Conservation (phyloP, 2,329 filamentous ascomycete species). For the Ophiostoma montium region DNA sequence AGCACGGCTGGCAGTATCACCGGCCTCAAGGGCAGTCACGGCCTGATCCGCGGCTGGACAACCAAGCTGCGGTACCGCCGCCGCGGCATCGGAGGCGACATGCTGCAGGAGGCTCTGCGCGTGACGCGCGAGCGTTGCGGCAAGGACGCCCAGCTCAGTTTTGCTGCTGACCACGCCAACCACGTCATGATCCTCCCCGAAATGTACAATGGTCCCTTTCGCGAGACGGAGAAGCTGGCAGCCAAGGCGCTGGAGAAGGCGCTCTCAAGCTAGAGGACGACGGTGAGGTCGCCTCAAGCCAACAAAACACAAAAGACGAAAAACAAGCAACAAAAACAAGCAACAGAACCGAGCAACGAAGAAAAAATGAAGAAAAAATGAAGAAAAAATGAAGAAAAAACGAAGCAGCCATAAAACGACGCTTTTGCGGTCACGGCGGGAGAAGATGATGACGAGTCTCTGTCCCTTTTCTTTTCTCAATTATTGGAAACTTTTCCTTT, state of each 20-base stretch:
- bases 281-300: not conserved
- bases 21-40: slow-evolving; percentile 42
- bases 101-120: slow-evolving; percentile 60
- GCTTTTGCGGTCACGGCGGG: not conserved
- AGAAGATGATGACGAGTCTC: not conserved
- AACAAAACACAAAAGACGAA: not conserved
- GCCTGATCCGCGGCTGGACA: slow-evolving; percentile 72
- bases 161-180: slow-evolving; percentile 68
- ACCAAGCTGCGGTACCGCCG: slow-evolving; percentile 54
- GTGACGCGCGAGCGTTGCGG: slow-evolving; percentile 55
- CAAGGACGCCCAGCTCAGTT: slow-evolving; percentile 51
- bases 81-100: slow-evolving; percentile 55
- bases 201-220: slow-evolving; percentile 47
- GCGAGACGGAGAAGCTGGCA: slow-evolving; percentile 43
- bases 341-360: not conserved
- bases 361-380: not conserved
- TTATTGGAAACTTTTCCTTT: not conserved
- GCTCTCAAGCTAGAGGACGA: slow-evolving; percentile 32
- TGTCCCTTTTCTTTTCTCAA: not conserved
- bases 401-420: not conserved
- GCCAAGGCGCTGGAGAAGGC: slow-evolving; percentile 37
- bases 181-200: slow-evolving; percentile 46
- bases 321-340: not conserved
- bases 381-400: not conserved
- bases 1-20: slow-evolving; percentile 11